A percentile compares a stretch with the other conserved stretches of the same genome.
Conservation (phyloP, 2,329 filamentous ascomycete genomes). For the Elsinoe ampelina region DNA sequence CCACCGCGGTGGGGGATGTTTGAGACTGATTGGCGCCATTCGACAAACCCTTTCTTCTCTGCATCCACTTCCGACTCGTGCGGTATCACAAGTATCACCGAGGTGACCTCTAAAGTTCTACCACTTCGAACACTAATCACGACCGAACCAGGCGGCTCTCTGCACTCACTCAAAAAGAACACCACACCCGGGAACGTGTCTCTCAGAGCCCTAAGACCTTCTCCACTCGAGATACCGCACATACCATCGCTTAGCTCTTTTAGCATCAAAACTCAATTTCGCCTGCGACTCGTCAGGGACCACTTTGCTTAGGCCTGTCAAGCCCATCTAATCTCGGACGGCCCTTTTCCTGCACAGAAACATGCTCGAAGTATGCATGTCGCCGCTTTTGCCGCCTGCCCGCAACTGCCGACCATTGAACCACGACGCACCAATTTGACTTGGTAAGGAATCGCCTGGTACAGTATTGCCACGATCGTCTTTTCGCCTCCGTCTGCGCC, state of each 20-base stretch:
- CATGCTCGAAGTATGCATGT: not conserved
- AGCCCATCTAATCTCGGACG: not conserved
- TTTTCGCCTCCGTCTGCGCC: conserved; percentile 4
- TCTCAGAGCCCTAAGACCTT: not conserved
- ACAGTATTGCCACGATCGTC: not conserved
- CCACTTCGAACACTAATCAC: not conserved
- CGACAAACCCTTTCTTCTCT: not conserved
- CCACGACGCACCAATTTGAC: not conserved
- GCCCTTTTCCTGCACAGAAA: not conserved
- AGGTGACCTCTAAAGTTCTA: no score
- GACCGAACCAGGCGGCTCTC: not conserved
- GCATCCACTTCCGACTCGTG: not conserved
- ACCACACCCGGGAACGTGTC: not conserved
- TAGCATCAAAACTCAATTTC: conserved; percentile 7
- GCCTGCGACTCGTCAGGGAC: not conserved
- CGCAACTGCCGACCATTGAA: conserved; percentile 4
- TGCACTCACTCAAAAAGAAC: not conserved
- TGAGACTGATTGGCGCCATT: not conserved
- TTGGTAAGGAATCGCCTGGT: not conserved
- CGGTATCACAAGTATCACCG: not conserved
- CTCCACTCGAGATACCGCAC: not conserved
- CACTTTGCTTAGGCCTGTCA: not conserved
- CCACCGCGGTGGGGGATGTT: not conserved
- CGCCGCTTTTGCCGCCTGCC: conserved; percentile 4
- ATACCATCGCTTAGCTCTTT: conserved; percentile 6